Conservation (phyloP, 352 stramenopile species). For the Peronospora destructor region DNA sequence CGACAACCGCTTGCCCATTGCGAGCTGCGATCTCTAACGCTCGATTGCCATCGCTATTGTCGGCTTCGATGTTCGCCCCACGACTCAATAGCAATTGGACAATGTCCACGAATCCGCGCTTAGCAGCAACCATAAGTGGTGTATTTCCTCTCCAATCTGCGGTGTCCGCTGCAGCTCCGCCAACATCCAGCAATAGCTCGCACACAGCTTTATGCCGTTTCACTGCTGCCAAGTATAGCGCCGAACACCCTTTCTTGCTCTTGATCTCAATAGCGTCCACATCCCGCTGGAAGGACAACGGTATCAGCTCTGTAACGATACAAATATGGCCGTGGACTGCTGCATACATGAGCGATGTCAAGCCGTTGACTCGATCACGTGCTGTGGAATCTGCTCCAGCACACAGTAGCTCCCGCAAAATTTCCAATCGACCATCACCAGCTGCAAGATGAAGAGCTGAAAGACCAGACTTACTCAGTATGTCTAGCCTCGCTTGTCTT, state of each 20-base stretch:
- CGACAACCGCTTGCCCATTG: slow-evolving; percentile 12
- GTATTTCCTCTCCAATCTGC: slow-evolving; percentile 20
- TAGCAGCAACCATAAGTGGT: slow-evolving; percentile 25
- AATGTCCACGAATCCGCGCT: slow-evolving; percentile 18
- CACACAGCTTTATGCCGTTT: slow-evolving; percentile 19
- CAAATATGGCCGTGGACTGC: slow-evolving; percentile 14
- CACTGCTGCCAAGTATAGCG: slow-evolving; percentile 18
- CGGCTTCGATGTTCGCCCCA: slow-evolving; percentile 17
- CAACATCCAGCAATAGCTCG: slow-evolving; percentile 20
- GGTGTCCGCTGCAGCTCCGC: slow-evolving; percentile 17
- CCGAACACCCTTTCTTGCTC: slow-evolving; percentile 16
- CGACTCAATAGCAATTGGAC: slow-evolving; percentile 18
- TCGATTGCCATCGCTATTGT: slow-evolving; percentile 22
- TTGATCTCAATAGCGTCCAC: slow-evolving; percentile 17
- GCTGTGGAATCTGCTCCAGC: slow-evolving; percentile 13
- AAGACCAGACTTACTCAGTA: slow-evolving; percentile 7
- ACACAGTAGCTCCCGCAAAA: slow-evolving; percentile 16
- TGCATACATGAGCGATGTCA: slow-evolving; percentile 25
- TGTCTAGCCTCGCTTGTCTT: slow-evolving; percentile 11
- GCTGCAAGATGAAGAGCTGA: slow-evolving; percentile 21
- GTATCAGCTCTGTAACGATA: slow-evolving; percentile 22
- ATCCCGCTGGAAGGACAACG: slow-evolving; percentile 5
- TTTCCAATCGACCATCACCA: slow-evolving; percentile 16
- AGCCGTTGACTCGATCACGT: slow-evolving; percentile 11
- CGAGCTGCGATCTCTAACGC: slow-evolving; percentile 24